Percentiles rank a stretch among this genome's conserved stretches.
phyloP scores from a whole-genome alignment of 208 protist species.

The Leishmania martiniquensis region DNA sequence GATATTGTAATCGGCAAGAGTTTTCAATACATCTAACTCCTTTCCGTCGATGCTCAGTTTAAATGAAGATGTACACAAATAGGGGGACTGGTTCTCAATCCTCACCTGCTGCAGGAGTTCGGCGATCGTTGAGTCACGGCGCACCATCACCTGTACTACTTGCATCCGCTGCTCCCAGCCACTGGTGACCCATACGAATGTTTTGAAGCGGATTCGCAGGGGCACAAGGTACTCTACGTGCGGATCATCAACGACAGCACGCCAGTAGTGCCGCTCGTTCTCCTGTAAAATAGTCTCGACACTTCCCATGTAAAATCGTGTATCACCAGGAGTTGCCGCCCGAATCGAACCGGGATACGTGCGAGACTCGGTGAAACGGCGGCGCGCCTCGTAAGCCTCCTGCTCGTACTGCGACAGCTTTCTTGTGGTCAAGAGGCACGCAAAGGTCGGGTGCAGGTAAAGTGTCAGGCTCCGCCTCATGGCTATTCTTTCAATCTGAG shows the following conservation, averaged over 20 bases:
- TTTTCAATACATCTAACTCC: conserved; percentile 60
- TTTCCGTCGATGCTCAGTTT: conserved; percentile 70
- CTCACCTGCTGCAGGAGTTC: conserved; percentile 73
- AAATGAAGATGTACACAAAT: conserved; percentile 72
- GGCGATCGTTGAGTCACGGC: conserved; percentile 61
- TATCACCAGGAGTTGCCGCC: conserved; percentile 84
- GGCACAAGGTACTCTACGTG: conserved; percentile 72
- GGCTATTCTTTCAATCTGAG: neutral
- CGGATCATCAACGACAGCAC: conserved; percentile 83
- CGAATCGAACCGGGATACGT: conserved; percentile 84
- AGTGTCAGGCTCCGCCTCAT: conserved; percentile 17
- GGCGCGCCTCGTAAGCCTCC: conserved; percentile 77
- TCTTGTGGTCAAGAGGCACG: conserved; percentile 31
- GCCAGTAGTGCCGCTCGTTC: conserved; percentile 88
- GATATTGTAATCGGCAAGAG: conserved; percentile 59
- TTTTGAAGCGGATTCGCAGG: conserved; percentile 82
- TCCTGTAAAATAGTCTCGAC: conserved; percentile 79
- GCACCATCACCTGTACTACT: conserved; percentile 76
- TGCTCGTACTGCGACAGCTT: conserved; percentile 72
- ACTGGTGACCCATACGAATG: conserved; percentile 78
- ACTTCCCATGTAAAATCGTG: conserved; percentile 76
- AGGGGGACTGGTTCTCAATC: conserved; percentile 86
- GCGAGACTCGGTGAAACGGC: conserved; percentile 53
- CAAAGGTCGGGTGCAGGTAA: conserved; percentile 10
- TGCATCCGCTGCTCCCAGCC: conserved; percentile 83